Base-by-base conservation (phyloP, 2,329 filamentous ascomycete species). In the Botryotinia calthae region DNA sequence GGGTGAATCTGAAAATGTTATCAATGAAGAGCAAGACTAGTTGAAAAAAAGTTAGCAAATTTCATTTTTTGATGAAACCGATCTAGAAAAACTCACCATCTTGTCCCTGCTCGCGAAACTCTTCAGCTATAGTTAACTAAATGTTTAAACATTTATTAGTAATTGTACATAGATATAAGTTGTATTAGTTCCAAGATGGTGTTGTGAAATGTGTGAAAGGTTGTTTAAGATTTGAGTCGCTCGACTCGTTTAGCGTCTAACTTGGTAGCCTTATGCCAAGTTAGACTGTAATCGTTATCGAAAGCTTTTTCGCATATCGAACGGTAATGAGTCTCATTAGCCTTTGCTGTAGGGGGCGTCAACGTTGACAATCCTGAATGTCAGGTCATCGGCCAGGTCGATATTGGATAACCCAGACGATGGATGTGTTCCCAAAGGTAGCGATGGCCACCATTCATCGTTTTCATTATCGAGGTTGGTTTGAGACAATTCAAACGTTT, bases 1-100 rank as follows among this genome's bases (percentile, higher is more conserved):
- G 95, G 79, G 95, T 98, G 90, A 98, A 98, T 83, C 96, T 93
- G 94, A 98, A 98, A 87, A 99, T 98, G 90, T 99, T 99, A 92
- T 99, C 96, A 85, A 98, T 98, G 90, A 98, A 98, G 85, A 98
- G 94, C 84, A 98, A 89, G 90, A 98, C 94, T 92, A 74, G 9
- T 40, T 34, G n/a, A 44, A 44, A 42, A 44, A 42, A 74, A 56
- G n/a, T 83, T 77, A 82, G 81, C 73, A 61, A 2, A 4, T 22
- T 28, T 18, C 51, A 4, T 18, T 28, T 54, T 28, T n/a, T 7
- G 12, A n/a, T 16, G 51, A 18, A 40, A 20, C 0, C 10, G 4
- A 25, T 31, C 5, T 12, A 14, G 51, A 62, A 28, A 44, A 78
- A 81, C 89, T 82, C 83, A 92, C 90, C 92, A 87, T 98, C 95